Percentiles rank a stretch among this genome's conserved stretches.
These are phyloP conservation scores for Plenodomus biglobosus DNA, from an alignment of 2,329 filamentous ascomycete species.

Conservation along the genomic window DNA sequence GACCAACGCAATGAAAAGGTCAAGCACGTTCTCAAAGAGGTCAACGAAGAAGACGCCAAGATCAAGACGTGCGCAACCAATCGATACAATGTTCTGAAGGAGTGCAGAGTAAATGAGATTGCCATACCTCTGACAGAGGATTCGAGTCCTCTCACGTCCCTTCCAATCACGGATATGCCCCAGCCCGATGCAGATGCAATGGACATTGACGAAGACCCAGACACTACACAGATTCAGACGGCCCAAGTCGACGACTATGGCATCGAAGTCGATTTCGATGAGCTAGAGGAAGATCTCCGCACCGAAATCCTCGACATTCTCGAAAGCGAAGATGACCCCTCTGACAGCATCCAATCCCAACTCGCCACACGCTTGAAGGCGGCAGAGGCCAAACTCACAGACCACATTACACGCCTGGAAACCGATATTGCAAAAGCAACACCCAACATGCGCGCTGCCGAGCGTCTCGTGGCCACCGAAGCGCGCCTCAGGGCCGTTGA, in stretches of 20 bases:
- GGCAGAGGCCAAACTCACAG: conserved; percentile 73
- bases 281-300: conserved; percentile 76
- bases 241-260: conserved; percentile 81
- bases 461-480: conserved; percentile 85
- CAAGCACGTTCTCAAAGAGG: conserved; percentile 71
- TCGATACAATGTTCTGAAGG: conserved; percentile 80
- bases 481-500: conserved; percentile 80
- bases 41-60: conserved; percentile 78
- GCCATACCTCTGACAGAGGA: conserved; percentile 74
- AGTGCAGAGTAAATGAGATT: conserved; percentile 93
- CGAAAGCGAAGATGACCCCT: conserved; percentile 63
- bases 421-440: conserved; percentile 89
- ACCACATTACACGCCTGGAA: conserved; percentile 73
- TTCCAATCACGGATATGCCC: conserved; percentile 84
- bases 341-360: conserved; percentile 36
- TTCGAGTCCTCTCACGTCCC: conserved; percentile 71
- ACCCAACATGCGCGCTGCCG: conserved; percentile 93
- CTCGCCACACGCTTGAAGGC: conserved; percentile 23
- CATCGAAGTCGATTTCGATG: conserved; percentile 83
- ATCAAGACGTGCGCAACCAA: conserved; percentile 82
- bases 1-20: conserved; percentile 84
- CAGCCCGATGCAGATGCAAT: conserved; percentile 77
- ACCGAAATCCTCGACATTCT: conserved; percentile 48
- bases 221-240: conserved; percentile 54
- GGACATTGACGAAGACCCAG: conserved; percentile 75